Percentiles rank a stretch among this genome's conserved stretches.
phyloP scores from a whole-genome alignment of 352 stramenopile species.

The Globisporangium alternatum region DNA sequence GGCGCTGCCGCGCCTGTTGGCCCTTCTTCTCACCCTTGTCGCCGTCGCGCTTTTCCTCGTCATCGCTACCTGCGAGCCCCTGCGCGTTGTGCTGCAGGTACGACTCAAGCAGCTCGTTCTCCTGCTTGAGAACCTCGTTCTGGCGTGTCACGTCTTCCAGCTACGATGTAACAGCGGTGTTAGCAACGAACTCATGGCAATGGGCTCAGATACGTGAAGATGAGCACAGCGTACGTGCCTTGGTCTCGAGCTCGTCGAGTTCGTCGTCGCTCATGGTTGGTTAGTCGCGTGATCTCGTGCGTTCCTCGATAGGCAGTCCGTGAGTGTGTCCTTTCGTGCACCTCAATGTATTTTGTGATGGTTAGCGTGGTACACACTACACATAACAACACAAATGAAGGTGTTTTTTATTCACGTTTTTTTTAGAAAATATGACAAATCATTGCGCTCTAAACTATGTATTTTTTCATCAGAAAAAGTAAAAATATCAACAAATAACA shows the following conservation, averaged over 20 bases:
- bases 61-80: constrained; percentile 41
- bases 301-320: background rate
- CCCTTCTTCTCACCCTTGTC: constrained; percentile 48
- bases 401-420: no score
- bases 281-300: background rate
- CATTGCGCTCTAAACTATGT: no score
- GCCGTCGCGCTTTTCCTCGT: constrained; percentile 56
- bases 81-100: constrained; percentile 73
- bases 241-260: constrained; percentile 69
- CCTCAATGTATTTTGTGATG: background rate
- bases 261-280: constrained; percentile 55
- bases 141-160: constrained; percentile 84
- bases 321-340: background rate
- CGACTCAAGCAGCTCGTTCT: constrained; percentile 90
- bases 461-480: no score
- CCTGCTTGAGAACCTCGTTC: constrained; percentile 88
- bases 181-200: background rate
- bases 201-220: background rate
- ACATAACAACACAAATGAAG: background rate
- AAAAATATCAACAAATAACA: no score
- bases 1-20: constrained; percentile 32
- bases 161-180: constrained; percentile 20
- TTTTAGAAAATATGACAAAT: no score
- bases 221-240: constrained; percentile 23
- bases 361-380: background rate